These are phyloP conservation scores for Trichoderma arundinaceum DNA, from an alignment of 2,329 filamentous ascomycete species.

Conservation along the genomic window DNA sequence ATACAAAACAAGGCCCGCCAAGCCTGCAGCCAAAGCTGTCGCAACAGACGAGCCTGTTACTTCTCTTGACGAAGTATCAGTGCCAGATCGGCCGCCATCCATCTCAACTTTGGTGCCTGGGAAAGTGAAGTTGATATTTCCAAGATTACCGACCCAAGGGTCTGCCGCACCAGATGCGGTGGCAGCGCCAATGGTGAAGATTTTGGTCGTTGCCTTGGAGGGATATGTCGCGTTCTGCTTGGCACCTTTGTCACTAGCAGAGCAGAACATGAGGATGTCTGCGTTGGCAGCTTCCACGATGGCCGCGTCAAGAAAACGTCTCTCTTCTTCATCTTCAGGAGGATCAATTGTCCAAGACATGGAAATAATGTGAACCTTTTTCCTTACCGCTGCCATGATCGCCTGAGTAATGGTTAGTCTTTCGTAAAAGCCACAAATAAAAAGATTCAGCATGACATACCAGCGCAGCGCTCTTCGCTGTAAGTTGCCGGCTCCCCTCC, in stretches of 20 bases:
- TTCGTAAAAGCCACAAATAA: neutral
- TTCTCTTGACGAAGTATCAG: neutral
- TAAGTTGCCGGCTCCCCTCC: conserved; percentile 24
- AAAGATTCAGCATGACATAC: conserved; percentile 30
- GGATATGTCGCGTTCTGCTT: conserved; percentile 31
- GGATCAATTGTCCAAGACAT: conserved; percentile 47
- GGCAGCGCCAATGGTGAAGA: conserved; percentile 42
- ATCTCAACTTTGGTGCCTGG: conserved; percentile 40
- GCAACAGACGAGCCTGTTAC: conserved; percentile 39
- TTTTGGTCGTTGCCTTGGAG: conserved; percentile 34
- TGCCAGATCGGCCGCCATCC: conserved; percentile 12
- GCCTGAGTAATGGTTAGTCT: conserved; percentile 36
- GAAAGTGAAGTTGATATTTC: conserved; percentile 41
- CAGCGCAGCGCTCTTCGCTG: conserved; percentile 38
- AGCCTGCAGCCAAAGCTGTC: conserved; percentile 42
- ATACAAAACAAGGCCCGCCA: conserved; percentile 43
- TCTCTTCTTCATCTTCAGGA: conserved; percentile 32
- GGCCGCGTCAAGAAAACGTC: conserved; percentile 38
- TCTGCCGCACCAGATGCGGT: conserved; percentile 31
- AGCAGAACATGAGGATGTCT: conserved; percentile 48
- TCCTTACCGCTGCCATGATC: conserved; percentile 40
- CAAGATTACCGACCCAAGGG: conserved; percentile 34
- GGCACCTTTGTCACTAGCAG: conserved; percentile 42
- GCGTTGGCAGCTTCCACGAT: conserved; percentile 38
- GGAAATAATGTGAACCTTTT: conserved; percentile 45